Percentiles rank a stretch among this genome's conserved stretches.
These are phyloP conservation scores for Serendipita sp. DNA, from an alignment of 768 basidiomycete genomes.

Conservation along the genomic window DNA sequence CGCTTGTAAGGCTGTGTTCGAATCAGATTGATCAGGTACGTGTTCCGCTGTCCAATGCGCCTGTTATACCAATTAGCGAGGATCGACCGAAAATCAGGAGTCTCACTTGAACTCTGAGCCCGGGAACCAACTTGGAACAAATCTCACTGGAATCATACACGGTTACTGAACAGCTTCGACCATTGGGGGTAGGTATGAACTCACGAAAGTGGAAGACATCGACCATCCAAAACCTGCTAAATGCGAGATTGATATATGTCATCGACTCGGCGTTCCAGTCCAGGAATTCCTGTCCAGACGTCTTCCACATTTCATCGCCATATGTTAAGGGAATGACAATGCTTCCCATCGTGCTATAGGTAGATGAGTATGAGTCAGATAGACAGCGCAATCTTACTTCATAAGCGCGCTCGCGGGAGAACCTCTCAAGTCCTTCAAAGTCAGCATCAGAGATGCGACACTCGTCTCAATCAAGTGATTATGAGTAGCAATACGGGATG, in stretches of 20 bases:
- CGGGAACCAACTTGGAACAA: conserved; percentile 1
- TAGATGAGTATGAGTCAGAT: not conserved
- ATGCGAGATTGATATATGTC: not conserved
- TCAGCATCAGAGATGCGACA: not conserved
- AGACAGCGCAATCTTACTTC: not conserved
- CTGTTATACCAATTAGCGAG: not conserved
- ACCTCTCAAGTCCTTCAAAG: not conserved
- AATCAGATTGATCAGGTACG: not conserved
- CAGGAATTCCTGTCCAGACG: not conserved
- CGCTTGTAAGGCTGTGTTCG: not conserved
- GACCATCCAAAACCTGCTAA: not conserved
- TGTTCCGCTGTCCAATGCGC: not conserved
- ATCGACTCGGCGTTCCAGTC: not conserved
- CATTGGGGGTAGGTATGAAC: not conserved
- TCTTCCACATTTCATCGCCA: not conserved
- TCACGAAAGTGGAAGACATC: conserved; percentile 1
- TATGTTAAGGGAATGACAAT: not conserved
- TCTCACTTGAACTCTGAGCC: not conserved
- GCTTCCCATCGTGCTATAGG: not conserved
- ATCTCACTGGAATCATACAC: not conserved
- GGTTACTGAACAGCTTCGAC: not conserved
- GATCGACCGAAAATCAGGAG: not conserved
- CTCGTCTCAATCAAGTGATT: not conserved
- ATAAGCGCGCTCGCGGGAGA: not conserved
- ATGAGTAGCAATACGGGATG: not conserved